Conservation (phyloP, 495 filamentous ascomycete species). For the Xanthoparmelia taractica region DNA sequence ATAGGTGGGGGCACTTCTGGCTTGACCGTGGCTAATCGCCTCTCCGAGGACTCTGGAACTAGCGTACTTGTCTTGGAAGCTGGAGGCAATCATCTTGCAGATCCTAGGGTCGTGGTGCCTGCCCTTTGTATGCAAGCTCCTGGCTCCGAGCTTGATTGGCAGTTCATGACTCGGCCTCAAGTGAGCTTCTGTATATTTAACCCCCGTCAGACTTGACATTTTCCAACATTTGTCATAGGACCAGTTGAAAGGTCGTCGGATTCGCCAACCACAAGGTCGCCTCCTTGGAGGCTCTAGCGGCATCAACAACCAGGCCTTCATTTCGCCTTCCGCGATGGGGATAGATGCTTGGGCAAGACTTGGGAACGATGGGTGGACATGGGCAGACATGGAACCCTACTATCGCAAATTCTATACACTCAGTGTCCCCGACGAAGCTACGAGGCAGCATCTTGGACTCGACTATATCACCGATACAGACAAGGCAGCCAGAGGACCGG, state of each 20-base stretch:
- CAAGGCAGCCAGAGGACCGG: background rate
- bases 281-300: conserved; percentile 33
- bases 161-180: conserved; percentile 43
- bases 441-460: conserved; percentile 15
- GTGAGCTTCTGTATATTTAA: conserved; percentile 24
- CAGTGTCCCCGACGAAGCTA: conserved; percentile 3
- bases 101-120: conserved; percentile 42
- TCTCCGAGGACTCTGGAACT: conserved; percentile 38
- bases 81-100: conserved; percentile 40
- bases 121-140: conserved; percentile 38
- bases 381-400: conserved; percentile 43
- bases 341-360: conserved; percentile 49
- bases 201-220: background rate
- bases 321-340: conserved; percentile 33
- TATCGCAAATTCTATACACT: conserved; percentile 23
- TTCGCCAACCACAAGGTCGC: conserved; percentile 29
- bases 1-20: conserved; percentile 26
- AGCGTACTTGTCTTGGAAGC: conserved; percentile 49
- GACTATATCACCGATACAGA: conserved; percentile 23
- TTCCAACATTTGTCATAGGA: conserved; percentile 13
- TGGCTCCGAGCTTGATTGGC: conserved; percentile 50
- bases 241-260: conserved; percentile 25
- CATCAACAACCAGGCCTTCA: conserved; percentile 30
- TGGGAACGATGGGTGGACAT: conserved; percentile 49
- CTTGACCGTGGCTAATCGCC: conserved; percentile 30